Evolutionary conservation across 202 grass and related monocot species (phyloP).

Genomic region (Eragrostis tef): DNA sequence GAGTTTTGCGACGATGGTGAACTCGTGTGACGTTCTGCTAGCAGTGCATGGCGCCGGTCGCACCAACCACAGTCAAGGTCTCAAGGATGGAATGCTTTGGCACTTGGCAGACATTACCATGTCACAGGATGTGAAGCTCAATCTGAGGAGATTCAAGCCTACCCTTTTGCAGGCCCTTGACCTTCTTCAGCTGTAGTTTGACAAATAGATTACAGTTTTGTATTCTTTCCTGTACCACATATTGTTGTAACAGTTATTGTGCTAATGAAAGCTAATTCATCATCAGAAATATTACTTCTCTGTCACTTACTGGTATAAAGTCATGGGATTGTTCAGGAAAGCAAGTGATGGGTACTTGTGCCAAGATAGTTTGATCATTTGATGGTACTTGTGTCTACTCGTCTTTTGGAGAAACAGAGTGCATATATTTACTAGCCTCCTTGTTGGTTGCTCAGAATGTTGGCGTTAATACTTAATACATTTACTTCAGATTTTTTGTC

Average conservation of each 20-base stretch:
- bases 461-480: too few species aligned
- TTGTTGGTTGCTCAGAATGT: not conserved
- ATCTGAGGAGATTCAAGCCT: slow-evolving; percentile 61
- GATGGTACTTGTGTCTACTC: not conserved
- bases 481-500: too few species aligned
- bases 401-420: not conserved
- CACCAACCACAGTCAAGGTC: slow-evolving; percentile 76
- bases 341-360: not conserved
- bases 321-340: not conserved
- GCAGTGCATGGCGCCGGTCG: slow-evolving; percentile 75
- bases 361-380: not conserved
- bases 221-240: slow-evolving; percentile 39
- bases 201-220: slow-evolving; percentile 26
- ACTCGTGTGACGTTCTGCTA: slow-evolving; percentile 73
- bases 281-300: not conserved
- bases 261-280: not conserved
- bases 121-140: slow-evolving; percentile 65
- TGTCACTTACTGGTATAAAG: not conserved
- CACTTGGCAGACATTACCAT: slow-evolving; percentile 51
- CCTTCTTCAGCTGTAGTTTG: slow-evolving; percentile 57
- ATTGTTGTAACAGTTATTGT: not conserved
- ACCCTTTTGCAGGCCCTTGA: slow-evolving; percentile 61
- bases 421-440: not conserved
- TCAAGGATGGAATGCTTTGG: slow-evolving; percentile 58
- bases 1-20: slow-evolving; percentile 61